phyloP scores from a whole-genome alignment of 257 asterid genomes.

The Solanum corneliomulleri region DNA sequence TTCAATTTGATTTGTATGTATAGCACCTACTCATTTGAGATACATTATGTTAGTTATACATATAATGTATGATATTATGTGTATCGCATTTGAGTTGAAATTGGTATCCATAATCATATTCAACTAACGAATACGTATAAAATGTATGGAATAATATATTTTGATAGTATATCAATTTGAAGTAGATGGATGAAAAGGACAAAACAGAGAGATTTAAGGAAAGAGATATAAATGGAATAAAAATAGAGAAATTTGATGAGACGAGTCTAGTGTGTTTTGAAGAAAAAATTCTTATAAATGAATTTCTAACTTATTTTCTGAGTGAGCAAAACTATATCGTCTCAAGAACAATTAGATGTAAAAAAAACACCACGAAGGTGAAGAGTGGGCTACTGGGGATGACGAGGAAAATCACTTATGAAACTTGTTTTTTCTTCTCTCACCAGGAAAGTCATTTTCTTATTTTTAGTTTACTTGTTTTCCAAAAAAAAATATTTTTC shows the following conservation, averaged over 20 bases:
- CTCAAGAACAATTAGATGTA: too few relatives aligned
- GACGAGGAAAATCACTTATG: neutral
- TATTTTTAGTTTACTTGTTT: too few relatives aligned
- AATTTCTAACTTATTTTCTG: too few relatives aligned
- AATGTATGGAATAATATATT: neutral
- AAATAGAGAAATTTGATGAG: neutral
- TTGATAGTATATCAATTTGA: neutral
- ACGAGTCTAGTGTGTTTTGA: too few relatives aligned
- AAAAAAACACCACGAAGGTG: neutral
- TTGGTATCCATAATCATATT: neutral
- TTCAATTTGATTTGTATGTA: neutral
- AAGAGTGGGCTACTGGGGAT: neutral
- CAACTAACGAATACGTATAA: neutral
- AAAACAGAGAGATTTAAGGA: neutral
- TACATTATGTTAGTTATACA: neutral
- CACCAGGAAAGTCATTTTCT: neutral
- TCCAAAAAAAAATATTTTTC: too few relatives aligned
- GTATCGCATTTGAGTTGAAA: neutral
- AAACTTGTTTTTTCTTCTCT: neutral
- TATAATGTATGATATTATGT: neutral
- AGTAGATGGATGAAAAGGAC: neutral
- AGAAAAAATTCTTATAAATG: too few relatives aligned
- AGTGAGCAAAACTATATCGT: neutral
- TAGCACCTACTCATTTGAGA: neutral
- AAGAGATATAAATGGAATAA: neutral